A percentile compares a stretch with the other conserved stretches of the same genome.
Conservation (phyloP, 208 protist species). For the Jaenimonas drosophilae region DNA sequence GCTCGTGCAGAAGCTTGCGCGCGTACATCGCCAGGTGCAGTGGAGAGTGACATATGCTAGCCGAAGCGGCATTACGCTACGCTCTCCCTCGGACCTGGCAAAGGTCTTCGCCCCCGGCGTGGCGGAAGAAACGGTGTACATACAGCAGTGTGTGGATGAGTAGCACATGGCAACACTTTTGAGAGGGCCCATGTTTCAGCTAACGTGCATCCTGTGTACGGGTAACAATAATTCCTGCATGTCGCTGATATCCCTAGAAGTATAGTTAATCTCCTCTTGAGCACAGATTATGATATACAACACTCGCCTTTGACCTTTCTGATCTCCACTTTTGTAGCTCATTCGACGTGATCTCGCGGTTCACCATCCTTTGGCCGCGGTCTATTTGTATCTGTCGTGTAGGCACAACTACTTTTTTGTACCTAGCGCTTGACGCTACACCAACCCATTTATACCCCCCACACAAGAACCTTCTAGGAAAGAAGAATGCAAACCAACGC, state of each 20-base stretch:
- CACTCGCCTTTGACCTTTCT: too few species aligned
- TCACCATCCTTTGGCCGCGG: neutral
- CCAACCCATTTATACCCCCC: too few species aligned
- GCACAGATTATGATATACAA: too few species aligned
- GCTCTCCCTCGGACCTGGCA: conserved; percentile 41
- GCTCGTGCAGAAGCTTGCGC: conserved; percentile 7
- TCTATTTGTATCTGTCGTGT: neutral
- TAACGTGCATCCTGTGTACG: too few species aligned
- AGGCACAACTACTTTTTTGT: neutral
- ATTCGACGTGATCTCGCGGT: neutral
- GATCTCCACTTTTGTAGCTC: too few species aligned
- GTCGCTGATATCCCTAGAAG: too few species aligned
- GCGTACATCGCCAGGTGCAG: conserved; percentile 13
- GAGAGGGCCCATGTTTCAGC: too few species aligned
- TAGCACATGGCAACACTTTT: too few species aligned
- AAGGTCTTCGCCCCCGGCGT: conserved; percentile 36
- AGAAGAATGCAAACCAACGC: conserved; percentile 42
- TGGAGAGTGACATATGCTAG: conserved; percentile 65
- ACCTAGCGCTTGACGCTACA: too few species aligned
- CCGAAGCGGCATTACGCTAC: conserved; percentile 25
- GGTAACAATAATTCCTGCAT: too few species aligned
- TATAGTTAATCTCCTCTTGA: too few species aligned
- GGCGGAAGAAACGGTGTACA: conserved; percentile 50
- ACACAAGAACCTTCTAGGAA: neutral
- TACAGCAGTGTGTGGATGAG: conserved; percentile 68